Evolutionary conservation across 2,329 filamentous ascomycete species (phyloP), one percentile per base, ranked within the genome.

Genomic region (Aspergillus viridinutans): DNA sequence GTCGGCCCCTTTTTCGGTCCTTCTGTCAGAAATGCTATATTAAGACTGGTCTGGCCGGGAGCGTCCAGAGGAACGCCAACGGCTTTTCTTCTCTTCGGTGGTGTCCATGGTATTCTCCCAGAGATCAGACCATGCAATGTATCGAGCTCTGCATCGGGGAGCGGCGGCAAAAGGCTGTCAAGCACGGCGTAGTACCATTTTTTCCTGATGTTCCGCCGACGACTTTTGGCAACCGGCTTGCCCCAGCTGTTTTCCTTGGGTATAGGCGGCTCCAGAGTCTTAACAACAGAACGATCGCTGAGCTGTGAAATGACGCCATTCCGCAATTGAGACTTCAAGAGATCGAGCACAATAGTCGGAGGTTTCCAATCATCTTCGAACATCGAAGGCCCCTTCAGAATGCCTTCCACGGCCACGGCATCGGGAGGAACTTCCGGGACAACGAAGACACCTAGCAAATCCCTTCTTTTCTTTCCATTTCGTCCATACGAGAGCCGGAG

Each of bases 401-500:
- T 42, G 17, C 61, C 52, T 51, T 60, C 56, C 14, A 71, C 53
- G 10, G 60, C 66, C 9, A 56, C 51, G 23, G 60, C 62, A 50
- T 70, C 61, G n/a, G 54, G 49, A 8, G 68, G 67, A 2, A 65
- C 42, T 50, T 72, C 59, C 5, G 64, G 65, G 20, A 53, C 58
- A 38, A 75, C 59, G 29, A 80, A 60, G 3, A 67, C 64, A 4
- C 63, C 57, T 57, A 84, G 54, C 32, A 87, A 67, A 9, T 79
- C 70, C 57, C 80, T 74, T 62, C 82, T 77, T 32, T 82, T 74
- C 60, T 72, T 77, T 8, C 85, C 85, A 32, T 73, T 75, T 52
- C 85, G 79, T 14, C 83, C 85, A 64, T 87, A 87, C 14, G 84
- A 77, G 57, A 79, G 69, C 32, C 77, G 70, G 21, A 88, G 70